Base-by-base conservation (phyloP, 805 yeast species). In the Myxozyma kluyveri region DNA sequence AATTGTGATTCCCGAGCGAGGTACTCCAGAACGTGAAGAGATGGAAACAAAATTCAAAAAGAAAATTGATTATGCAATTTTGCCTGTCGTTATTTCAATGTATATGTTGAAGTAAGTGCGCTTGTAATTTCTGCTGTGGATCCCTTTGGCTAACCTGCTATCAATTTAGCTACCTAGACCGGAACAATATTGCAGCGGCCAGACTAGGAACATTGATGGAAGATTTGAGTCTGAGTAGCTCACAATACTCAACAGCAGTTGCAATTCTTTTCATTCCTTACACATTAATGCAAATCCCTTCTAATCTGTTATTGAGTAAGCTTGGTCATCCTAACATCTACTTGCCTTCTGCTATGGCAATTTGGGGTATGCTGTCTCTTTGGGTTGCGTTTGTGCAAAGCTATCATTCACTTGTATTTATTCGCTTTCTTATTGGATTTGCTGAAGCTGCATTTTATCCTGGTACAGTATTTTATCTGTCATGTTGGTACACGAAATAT, bases 401-500 rank as follows among this genome's bases (percentile, higher is more conserved):
- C 27, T 77, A 63, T 54, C 75, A 72, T n/a, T 79, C 78, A 5
- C 68, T 78, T 46, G 52, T 76, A 26, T 76, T 71, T 1, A 64
- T 75, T 24, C 66, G 81, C 52, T 64, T 77, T 35, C 52, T 78
- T 35, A 64, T 78, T 38, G 82, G 82, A 7, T 64, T 74, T 46
- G 52, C 76, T 39, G 82, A 78, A 59, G 73, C 80, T n/a, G 75
- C 79, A 49, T 69, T 74, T 67, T 73, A 72, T 57, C 75, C 78
- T 18, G 75, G 75, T 46, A 76, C 78, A 31, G 66, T 78, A 42
- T 76, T 73, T 55, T 75, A 73, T 35, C 63, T 79, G 50, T 77
- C 82, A 2, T 75, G 78, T 54, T 79, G 83, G 83, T 79, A 79
- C 60, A 74, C 77, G 14, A 69, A 76, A 54, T 75, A 71, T 53